Evolutionary conservation across 805 yeast genomes (phyloP).

Genomic region (Gaillardinia entomophila): DNA sequence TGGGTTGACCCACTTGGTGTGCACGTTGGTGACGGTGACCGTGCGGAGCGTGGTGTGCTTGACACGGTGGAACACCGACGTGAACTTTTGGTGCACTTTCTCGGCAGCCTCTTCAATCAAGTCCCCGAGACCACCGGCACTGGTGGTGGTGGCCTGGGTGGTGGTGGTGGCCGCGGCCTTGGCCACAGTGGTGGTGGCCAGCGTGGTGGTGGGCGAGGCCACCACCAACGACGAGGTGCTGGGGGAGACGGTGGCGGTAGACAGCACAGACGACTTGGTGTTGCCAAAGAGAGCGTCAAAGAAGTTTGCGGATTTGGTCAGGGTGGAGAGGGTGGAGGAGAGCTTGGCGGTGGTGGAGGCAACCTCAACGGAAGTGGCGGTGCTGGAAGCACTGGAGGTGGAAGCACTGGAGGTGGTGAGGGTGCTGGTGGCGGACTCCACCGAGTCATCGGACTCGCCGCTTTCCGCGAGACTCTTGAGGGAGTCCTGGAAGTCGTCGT

Average conservation of each 20-base stretch:
- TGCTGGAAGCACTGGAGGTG: slow-evolving; percentile 1
- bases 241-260: too few species aligned
- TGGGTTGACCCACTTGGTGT: not conserved
- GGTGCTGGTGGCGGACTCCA: slow-evolving; percentile 2
- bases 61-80: not conserved
- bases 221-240: too few species aligned
- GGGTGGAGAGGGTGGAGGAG: too few species aligned
- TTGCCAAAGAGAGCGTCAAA: too few species aligned
- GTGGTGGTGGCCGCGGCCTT: not conserved
- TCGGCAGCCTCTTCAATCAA: not conserved
- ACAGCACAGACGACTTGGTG: too few species aligned
- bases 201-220: not conserved
- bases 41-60: not conserved
- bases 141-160: slow-evolving; percentile 1
- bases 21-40: not conserved
- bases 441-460: too few species aligned
- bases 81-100: not conserved
- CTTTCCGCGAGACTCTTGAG: too few species aligned
- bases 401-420: slow-evolving; percentile 2
- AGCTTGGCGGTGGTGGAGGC: slow-evolving; percentile 1
- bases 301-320: too few species aligned
- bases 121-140: not conserved
- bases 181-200: slow-evolving; percentile 1
- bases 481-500: slow-evolving; percentile 5
- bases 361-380: slow-evolving; percentile 1